Percentiles rank a stretch among this genome's conserved stretches.
Conservation (phyloP, 1,139 yeast species). For the Kodamaea suecica region DNA sequence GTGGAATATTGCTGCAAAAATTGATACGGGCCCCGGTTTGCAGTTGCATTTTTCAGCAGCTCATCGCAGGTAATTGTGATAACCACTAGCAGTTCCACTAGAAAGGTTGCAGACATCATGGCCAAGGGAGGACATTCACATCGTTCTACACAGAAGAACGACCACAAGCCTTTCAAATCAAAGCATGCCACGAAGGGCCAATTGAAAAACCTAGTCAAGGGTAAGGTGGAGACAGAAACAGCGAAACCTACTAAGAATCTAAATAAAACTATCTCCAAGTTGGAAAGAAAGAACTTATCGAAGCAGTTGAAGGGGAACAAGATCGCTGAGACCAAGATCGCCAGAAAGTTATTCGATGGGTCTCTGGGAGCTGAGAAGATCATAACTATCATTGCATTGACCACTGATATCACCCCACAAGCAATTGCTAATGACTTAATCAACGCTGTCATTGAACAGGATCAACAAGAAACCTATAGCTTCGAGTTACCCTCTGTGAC, state of each 20-base stretch:
- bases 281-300: constrained; percentile 74
- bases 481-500: constrained; percentile 47
- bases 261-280: constrained; percentile 50
- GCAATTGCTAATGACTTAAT: constrained; percentile 56
- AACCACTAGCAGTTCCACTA: too few relatives aligned
- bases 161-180: constrained; percentile 86
- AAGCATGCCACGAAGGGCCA: constrained; percentile 91
- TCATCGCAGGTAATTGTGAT: too few relatives aligned
- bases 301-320: constrained; percentile 77
- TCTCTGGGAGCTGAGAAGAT: constrained; percentile 77
- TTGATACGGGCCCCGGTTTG: too few relatives aligned
- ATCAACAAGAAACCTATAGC: constrained; percentile 18
- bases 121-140: constrained; percentile 71
- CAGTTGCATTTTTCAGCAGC: too few relatives aligned
- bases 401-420: constrained; percentile 62
- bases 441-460: constrained; percentile 27
- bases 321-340: constrained; percentile 49
- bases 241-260: constrained; percentile 25
- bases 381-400: constrained; percentile 75
- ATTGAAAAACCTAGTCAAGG: constrained; percentile 73
- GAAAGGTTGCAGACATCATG: constrained; percentile 36
- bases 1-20: too few relatives aligned
- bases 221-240: constrained; percentile 73
- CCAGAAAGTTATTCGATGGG: constrained; percentile 76
- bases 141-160: constrained; percentile 76